A percentile compares a stretch with the other conserved stretches of the same genome.
phyloP scores from a whole-genome alignment of 129 eudicot genomes.

The Pittosporum tobira region DNA sequence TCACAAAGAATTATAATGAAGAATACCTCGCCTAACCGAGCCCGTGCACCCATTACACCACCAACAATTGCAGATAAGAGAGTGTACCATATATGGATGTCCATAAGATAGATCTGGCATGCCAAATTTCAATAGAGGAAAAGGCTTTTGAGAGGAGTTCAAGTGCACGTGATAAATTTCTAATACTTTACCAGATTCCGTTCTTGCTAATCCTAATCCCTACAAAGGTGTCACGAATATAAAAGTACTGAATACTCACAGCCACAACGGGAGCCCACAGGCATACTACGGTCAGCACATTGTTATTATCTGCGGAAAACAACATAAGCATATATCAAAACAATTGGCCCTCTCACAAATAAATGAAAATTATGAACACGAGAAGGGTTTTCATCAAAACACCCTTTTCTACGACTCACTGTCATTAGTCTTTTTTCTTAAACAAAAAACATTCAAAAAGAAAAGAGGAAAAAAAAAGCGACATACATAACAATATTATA shows the following conservation, averaged over 20 bases:
- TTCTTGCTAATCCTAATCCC: neutral
- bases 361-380: no score
- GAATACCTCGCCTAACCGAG: constrained; percentile 88
- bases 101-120: constrained; percentile 91
- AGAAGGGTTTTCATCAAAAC: no score
- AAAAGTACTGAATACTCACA: constrained; percentile 46
- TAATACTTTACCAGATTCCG: neutral
- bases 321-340: constrained; percentile 6
- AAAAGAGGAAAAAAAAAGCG: no score
- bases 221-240: constrained; percentile 3
- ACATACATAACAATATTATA: no score
- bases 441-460: no score
- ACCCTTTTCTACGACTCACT: no score
- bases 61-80: constrained; percentile 87
- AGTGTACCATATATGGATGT: constrained; percentile 87
- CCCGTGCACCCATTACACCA: constrained; percentile 98
- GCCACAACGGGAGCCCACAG: constrained; percentile 98
- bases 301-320: constrained; percentile 57
- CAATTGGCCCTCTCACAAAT: neutral
- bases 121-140: no score
- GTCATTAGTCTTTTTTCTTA: no score
- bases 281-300: constrained; percentile 69
- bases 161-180: no score
- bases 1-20: neutral
- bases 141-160: no score